Evolutionary conservation across 2,329 filamentous ascomycete genomes (phyloP).

Genomic region (Cladosporium colombiae): DNA sequence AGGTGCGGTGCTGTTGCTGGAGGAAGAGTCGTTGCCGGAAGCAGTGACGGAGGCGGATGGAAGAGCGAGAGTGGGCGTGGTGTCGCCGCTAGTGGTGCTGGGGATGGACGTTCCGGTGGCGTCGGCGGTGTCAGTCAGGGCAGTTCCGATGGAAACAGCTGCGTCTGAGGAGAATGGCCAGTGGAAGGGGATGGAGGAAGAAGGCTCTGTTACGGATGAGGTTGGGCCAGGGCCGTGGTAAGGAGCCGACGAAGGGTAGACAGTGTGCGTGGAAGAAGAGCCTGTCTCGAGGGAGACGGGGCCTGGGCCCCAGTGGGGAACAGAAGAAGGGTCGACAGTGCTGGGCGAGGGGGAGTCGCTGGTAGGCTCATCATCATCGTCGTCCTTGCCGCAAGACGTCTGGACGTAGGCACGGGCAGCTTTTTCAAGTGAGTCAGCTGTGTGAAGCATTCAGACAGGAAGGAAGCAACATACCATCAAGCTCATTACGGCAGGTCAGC

Average conservation of each 20-base stretch:
- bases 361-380: neutral
- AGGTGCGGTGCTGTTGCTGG: slow-evolving; percentile 4
- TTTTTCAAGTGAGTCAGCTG: neutral
- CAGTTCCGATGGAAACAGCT: neutral
- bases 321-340: neutral
- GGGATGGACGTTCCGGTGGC: neutral
- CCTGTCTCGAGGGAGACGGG: neutral
- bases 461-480: slow-evolving; percentile 7
- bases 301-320: neutral
- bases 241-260: slow-evolving; percentile 16
- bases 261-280: neutral
- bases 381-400: neutral
- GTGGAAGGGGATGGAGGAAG: slow-evolving; percentile 8
- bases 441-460: neutral
- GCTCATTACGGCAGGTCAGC: slow-evolving; percentile 17
- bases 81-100: neutral
- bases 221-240: slow-evolving; percentile 15
- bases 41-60: neutral
- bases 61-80: neutral
- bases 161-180: slow-evolving; percentile 11
- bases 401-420: slow-evolving; percentile 16
- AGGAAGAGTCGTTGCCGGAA: neutral
- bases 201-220: neutral
- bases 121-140: slow-evolving; percentile 1
- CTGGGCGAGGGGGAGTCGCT: neutral